These are phyloP conservation scores for Artemisia tridentata DNA, from an alignment of 129 eudicot genomes.

Conservation along the genomic window DNA sequence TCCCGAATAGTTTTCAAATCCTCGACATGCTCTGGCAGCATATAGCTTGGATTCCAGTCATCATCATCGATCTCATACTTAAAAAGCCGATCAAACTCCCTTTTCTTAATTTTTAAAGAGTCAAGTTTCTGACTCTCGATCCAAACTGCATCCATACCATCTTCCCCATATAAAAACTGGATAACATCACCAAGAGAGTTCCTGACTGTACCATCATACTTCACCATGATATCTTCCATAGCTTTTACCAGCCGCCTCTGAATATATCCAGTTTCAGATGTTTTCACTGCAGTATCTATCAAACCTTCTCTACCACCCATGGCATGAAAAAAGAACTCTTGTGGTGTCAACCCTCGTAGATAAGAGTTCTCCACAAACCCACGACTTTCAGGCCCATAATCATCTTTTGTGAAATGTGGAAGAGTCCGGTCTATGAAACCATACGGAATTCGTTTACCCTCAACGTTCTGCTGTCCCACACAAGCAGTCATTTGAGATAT, in stretches of 20 bases:
- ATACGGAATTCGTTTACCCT: constrained; percentile 42
- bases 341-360: constrained; percentile 87
- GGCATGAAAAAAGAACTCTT: constrained; percentile 26
- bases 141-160: no score
- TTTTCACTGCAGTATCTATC: constrained; percentile 51
- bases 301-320: no score
- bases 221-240: no score
- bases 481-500: no score
- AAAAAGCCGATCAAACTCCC: constrained; percentile 54
- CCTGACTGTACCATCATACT: no score
- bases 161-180: no score
- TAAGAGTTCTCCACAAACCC: constrained; percentile 50
- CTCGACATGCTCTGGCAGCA: constrained; percentile 76
- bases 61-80: constrained; percentile 70
- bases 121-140: constrained; percentile 41
- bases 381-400: no score
- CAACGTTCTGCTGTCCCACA: no score
- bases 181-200: no score
- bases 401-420: constrained; percentile 27
- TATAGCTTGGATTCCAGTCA: constrained; percentile 82
- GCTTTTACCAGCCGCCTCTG: constrained; percentile 27
- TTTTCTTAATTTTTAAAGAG: constrained; percentile 70
- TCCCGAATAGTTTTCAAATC: constrained; percentile 81
- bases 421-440: constrained; percentile 81
- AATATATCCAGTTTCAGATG: constrained; percentile 95